These are phyloP conservation scores for Rhododendron kiyosumense DNA, from an alignment of 148 eudicot species.

Conservation along the genomic window DNA sequence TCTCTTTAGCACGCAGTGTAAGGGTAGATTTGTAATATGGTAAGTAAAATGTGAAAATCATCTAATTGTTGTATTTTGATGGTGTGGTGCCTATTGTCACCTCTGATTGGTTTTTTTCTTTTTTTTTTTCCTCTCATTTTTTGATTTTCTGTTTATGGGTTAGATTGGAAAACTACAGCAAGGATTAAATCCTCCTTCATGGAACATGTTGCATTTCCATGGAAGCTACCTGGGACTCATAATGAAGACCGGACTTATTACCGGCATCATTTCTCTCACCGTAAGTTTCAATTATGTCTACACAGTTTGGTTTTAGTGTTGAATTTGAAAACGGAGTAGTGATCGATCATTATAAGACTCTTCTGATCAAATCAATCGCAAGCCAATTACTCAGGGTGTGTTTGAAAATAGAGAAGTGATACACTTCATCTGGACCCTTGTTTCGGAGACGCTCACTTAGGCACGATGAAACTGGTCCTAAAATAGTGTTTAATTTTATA, in stretches of 20 bases:
- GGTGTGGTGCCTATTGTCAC: neutral
- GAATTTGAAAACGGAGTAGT: neutral
- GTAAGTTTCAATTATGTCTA: conserved; percentile 23
- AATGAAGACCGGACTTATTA: conserved; percentile 52
- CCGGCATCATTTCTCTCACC: conserved; percentile 63
- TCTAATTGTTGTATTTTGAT: neutral
- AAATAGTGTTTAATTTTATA: neutral
- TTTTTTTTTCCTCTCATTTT: neutral
- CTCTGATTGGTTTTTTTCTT: neutral
- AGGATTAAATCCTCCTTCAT: conserved; percentile 72
- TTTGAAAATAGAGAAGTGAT: too few relatives aligned
- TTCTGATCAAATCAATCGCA: neutral
- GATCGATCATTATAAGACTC: neutral
- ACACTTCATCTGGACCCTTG: neutral
- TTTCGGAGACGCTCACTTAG: neutral
- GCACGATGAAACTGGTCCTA: neutral
- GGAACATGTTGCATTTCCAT: conserved; percentile 45
- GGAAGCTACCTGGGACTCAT: conserved; percentile 48
- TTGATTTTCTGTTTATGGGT: neutral
- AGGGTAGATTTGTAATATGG: neutral
- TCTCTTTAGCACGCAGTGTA: neutral
- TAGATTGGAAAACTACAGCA: conserved; percentile 61
- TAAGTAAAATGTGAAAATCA: neutral
- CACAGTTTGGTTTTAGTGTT: neutral
- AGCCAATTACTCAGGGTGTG: neutral